Evolutionary conservation across 768 basidiomycete genomes (phyloP).

Genomic region (Tulasnella sp.): DNA sequence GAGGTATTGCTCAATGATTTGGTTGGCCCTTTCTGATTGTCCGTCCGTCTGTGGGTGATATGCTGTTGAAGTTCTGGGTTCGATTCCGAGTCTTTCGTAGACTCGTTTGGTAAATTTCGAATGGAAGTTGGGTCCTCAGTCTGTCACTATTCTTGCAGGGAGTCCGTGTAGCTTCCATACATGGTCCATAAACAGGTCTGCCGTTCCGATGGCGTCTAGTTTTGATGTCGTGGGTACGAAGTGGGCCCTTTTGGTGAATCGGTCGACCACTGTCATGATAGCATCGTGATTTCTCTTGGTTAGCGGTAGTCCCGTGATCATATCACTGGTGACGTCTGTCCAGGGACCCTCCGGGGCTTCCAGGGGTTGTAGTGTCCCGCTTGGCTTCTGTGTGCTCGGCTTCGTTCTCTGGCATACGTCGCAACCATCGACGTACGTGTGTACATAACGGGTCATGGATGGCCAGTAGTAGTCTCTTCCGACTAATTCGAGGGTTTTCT

Average conservation of each 20-base stretch:
- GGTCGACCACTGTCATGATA: constrained; percentile 32
- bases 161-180: constrained; percentile 22
- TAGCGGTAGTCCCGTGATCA: constrained; percentile 28
- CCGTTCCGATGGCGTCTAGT: constrained; percentile 26
- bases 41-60: constrained; percentile 37
- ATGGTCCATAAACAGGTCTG: constrained; percentile 29
- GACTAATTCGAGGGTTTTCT: neutral
- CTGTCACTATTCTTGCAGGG: neutral
- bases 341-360: neutral
- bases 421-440: neutral
- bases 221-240: constrained; percentile 30
- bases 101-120: constrained; percentile 8
- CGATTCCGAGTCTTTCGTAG: constrained; percentile 19
- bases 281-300: constrained; percentile 14
- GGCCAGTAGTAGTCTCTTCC: neutral
- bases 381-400: neutral
- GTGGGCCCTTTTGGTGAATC: constrained; percentile 31
- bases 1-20: constrained; percentile 31
- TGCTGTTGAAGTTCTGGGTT: constrained; percentile 27
- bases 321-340: constrained; percentile 18
- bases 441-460: neutral
- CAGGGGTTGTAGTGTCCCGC: neutral
- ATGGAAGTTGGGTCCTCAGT: constrained; percentile 9
- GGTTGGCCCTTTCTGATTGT: constrained; percentile 26
- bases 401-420: neutral